Conservation (phyloP, 1,139 yeast species). For the Suhomyces anneliseae region DNA sequence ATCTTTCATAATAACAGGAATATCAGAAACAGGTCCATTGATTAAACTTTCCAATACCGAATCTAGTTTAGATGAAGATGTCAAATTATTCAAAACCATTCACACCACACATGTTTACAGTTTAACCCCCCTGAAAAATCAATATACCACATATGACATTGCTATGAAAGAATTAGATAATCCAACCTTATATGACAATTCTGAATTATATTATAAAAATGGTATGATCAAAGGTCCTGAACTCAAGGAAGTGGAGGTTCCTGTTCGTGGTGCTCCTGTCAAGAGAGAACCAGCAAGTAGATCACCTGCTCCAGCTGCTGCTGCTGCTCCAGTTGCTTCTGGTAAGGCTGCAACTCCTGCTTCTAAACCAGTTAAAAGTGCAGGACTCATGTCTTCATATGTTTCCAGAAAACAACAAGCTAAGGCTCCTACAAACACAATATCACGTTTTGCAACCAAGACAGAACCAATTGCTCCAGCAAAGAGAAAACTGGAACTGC, state of each 20-base stretch:
- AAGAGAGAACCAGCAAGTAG: not conserved
- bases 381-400: conserved; percentile 27
- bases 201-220: conserved; percentile 23
- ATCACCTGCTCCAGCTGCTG: conserved; percentile 1
- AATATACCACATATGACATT: conserved; percentile 23
- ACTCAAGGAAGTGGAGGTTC: conserved; percentile 15
- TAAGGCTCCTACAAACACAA: conserved; percentile 11
- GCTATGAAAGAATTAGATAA: conserved; percentile 31
- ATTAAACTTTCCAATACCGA: conserved; percentile 25
- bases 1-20: conserved; percentile 36
- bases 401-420: conserved; percentile 27
- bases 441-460: conserved; percentile 24
- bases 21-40: conserved; percentile 13
- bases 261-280: not conserved
- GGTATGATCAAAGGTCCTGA: conserved; percentile 42
- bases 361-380: conserved; percentile 14
- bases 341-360: conserved; percentile 3
- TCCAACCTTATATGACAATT: conserved; percentile 19
- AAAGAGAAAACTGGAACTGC: conserved; percentile 8
- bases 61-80: conserved; percentile 15
- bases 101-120: conserved; percentile 35
- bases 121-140: conserved; percentile 21
- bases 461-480: conserved; percentile 17
- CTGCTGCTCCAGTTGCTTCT: conserved; percentile 6
- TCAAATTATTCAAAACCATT: conserved; percentile 22